These are phyloP conservation scores for Pleurotus giganteus DNA, from an alignment of 768 basidiomycete genomes.

Conservation along the genomic window DNA sequence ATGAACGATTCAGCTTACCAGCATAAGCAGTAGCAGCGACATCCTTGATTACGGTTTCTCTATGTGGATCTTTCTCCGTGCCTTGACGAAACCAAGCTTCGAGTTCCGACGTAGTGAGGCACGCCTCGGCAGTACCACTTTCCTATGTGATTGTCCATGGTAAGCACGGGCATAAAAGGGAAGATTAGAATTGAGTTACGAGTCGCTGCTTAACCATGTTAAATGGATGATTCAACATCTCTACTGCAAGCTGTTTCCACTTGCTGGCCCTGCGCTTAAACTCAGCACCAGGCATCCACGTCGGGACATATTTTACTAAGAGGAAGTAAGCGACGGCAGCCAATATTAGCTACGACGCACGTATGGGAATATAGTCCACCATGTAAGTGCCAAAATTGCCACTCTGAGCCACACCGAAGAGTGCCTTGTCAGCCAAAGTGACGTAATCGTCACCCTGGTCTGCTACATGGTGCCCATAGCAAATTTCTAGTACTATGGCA, in stretches of 20 bases:
- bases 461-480: conserved; percentile 46
- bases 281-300: conserved; percentile 55
- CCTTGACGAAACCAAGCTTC: conserved; percentile 4
- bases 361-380: conserved; percentile 41
- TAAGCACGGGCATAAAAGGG: background rate
- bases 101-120: conserved; percentile 7
- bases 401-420: background rate
- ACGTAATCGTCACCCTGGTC: conserved; percentile 14
- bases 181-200: conserved; percentile 25
- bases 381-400: conserved; percentile 3
- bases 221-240: conserved; percentile 44
- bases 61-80: background rate
- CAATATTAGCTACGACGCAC: conserved; percentile 45
- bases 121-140: conserved; percentile 34
- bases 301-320: conserved; percentile 43
- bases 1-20: conserved; percentile 15
- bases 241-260: conserved; percentile 36
- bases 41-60: conserved; percentile 17
- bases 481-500: conserved; percentile 49
- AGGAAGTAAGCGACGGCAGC: conserved; percentile 40
- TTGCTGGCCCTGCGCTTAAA: conserved; percentile 46
- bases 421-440: background rate
- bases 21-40: conserved; percentile 28
- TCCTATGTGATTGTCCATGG: conserved; percentile 24
- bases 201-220: conserved; percentile 44